These are phyloP conservation scores for Nymphaea thermarum DNA, from an alignment of 164 flowering plant species.

Conservation along the genomic window DNA sequence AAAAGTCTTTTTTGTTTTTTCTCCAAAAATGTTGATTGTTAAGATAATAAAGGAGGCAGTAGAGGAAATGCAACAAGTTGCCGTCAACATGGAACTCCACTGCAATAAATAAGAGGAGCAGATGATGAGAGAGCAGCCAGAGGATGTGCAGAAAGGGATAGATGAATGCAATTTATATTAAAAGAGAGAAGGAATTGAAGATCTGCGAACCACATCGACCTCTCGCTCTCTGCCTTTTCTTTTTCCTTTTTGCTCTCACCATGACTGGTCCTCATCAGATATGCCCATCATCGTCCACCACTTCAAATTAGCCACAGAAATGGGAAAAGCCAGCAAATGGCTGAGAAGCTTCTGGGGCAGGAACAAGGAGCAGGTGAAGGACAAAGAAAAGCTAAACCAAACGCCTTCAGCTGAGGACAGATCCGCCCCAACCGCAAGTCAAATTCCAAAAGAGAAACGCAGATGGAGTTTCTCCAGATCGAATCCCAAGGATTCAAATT, in stretches of 20 bases:
- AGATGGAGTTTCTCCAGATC: slow-evolving; percentile 92
- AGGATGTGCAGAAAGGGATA: neutral
- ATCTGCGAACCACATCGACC: neutral
- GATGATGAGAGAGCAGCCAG: neutral
- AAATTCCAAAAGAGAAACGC: slow-evolving; percentile 57
- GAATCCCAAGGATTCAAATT: slow-evolving; percentile 19
- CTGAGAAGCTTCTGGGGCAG: slow-evolving; percentile 47
- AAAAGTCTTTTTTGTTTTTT: neutral
- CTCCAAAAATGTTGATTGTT: too few relatives aligned
- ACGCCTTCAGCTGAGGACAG: slow-evolving; percentile 18
- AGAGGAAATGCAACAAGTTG: neutral
- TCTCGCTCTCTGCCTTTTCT: neutral
- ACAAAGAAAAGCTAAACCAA: slow-evolving; percentile 15
- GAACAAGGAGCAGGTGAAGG: slow-evolving; percentile 9
- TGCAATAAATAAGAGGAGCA: neutral
- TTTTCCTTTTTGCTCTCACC: neutral
- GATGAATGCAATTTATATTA: neutral
- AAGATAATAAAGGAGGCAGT: neutral
- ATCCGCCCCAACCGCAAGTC: slow-evolving; percentile 22
- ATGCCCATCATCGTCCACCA: too few relatives aligned
- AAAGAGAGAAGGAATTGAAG: neutral
- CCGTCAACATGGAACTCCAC: neutral
- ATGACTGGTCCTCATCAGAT: neutral
- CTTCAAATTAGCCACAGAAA: slow-evolving; percentile 8
- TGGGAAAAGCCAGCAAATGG: slow-evolving; percentile 77